phyloP scores from a whole-genome alignment of 176 grass and related monocot species.

The Poa pratensis region DNA sequence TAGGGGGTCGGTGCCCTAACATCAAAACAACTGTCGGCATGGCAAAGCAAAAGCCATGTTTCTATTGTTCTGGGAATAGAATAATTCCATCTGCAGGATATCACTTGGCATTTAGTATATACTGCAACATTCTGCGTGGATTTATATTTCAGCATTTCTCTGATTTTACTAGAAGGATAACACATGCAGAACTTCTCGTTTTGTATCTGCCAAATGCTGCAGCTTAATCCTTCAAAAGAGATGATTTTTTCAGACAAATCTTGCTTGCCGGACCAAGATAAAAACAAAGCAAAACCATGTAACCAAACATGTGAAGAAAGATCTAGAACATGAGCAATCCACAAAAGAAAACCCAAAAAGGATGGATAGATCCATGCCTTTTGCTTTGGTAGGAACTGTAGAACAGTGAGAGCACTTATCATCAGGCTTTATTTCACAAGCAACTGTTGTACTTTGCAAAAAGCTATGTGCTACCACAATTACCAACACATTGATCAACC shows the following conservation, averaged over 20 bases:
- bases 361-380: constrained; percentile 19
- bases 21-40: not conserved
- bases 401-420: constrained; percentile 43
- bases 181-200: not conserved
- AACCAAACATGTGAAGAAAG: constrained; percentile 34
- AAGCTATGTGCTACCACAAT: constrained; percentile 37
- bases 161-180: not conserved
- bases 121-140: not conserved
- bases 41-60: not conserved
- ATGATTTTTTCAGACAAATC: not conserved
- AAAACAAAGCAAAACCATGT: not conserved
- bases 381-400: constrained; percentile 38
- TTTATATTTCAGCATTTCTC: not conserved
- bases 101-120: not conserved
- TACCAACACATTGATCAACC: constrained; percentile 13
- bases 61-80: not conserved
- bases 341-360: constrained; percentile 28
- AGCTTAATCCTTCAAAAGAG: not conserved
- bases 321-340: constrained; percentile 24
- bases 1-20: too few relatives aligned
- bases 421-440: constrained; percentile 51
- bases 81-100: not conserved
- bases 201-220: not conserved
- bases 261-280: not conserved
- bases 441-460: constrained; percentile 36